These are phyloP conservation scores for Fusarium compactum DNA, from an alignment of 2,329 filamentous ascomycete species.

Conservation along the genomic window DNA sequence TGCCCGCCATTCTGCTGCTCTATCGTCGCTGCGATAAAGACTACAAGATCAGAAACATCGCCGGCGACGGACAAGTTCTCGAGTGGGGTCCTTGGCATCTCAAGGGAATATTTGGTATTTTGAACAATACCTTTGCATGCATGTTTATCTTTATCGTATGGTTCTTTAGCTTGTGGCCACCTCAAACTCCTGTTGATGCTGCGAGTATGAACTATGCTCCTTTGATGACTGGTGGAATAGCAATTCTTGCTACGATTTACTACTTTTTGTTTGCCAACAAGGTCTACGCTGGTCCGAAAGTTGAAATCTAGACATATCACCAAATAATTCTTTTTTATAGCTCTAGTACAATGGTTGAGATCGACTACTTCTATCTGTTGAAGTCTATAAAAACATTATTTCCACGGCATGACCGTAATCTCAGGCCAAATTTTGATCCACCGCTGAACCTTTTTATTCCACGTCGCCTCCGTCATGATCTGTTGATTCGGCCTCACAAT, in stretches of 20 bases:
- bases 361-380: neutral
- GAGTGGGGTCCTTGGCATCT: constrained; percentile 68
- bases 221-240: constrained; percentile 56
- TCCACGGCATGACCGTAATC: constrained; percentile 48
- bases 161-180: constrained; percentile 66
- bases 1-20: constrained; percentile 39
- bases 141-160: constrained; percentile 65
- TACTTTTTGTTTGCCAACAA: constrained; percentile 57
- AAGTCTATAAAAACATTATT: neutral
- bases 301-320: constrained; percentile 36
- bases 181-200: constrained; percentile 42
- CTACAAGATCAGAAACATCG: constrained; percentile 36
- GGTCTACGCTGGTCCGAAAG: constrained; percentile 59
- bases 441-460: constrained; percentile 49
- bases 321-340: neutral
- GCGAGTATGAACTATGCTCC: constrained; percentile 60
- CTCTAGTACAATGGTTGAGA: neutral
- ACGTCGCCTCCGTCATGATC: constrained; percentile 46
- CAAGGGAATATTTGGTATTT: constrained; percentile 61
- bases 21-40: constrained; percentile 41
- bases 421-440: constrained; percentile 50
- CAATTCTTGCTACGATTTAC: constrained; percentile 59
- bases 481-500: constrained; percentile 50
- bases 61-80: constrained; percentile 34
- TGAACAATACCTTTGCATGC: constrained; percentile 66